Evolutionary conservation across 192 early-diverging fungal genomes (phyloP).

Genomic region (Chytriomyces confervae): DNA sequence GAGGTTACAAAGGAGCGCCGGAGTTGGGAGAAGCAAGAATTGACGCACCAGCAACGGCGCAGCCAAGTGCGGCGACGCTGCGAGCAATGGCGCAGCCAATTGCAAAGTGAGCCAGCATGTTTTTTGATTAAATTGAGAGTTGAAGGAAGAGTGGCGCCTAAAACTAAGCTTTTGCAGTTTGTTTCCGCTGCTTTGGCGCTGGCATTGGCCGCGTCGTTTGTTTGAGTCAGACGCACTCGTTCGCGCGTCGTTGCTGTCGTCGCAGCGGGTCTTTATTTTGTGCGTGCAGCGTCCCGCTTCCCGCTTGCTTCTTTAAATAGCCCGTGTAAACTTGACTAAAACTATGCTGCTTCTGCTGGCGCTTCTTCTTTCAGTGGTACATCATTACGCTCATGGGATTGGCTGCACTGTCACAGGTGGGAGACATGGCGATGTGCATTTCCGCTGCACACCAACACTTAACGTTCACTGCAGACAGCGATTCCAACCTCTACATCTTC

Average conservation of each 20-base stretch:
- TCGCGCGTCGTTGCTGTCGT: too few species aligned
- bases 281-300: too few species aligned
- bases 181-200: too few species aligned
- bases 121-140: background rate
- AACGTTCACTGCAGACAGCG: background rate
- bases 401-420: background rate
- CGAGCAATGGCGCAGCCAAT: background rate
- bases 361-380: too few species aligned
- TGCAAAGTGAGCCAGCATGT: background rate
- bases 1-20: background rate
- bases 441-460: background rate
- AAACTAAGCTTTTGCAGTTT: too few species aligned
- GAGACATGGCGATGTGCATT: background rate
- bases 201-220: too few species aligned
- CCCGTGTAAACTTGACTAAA: too few species aligned
- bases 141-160: too few species aligned
- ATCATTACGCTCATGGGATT: background rate
- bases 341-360: too few species aligned
- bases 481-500: constrained; percentile 13
- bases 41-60: constrained; percentile 4
- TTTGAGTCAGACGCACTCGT: too few species aligned
- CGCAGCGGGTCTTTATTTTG: too few species aligned
- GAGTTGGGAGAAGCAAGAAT: background rate
- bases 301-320: too few species aligned
- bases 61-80: background rate